A percentile compares a stretch with the other conserved stretches of the same genome.
These are phyloP conservation scores for Leccinum uliginosum DNA, from an alignment of 768 basidiomycete genomes.

Conservation along the genomic window DNA sequence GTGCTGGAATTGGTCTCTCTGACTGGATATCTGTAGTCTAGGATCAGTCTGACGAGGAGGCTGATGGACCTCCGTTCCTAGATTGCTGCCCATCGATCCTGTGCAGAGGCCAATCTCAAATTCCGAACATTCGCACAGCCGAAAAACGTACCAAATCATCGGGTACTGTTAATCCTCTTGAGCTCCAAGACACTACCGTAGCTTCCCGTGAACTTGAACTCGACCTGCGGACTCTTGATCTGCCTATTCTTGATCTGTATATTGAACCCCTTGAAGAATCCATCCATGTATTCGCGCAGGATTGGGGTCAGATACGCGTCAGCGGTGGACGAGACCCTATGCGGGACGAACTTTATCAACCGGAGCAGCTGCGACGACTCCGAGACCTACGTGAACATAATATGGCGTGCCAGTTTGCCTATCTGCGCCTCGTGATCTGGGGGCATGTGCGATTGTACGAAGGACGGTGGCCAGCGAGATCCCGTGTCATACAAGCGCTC, in stretches of 20 bases:
- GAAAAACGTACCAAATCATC: conserved; percentile 73
- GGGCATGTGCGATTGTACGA: conserved; percentile 90
- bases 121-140: background rate
- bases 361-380: conserved; percentile 80
- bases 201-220: conserved; percentile 96
- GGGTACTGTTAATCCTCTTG: conserved; percentile 57
- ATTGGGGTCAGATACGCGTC: conserved; percentile 96
- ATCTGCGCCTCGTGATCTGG: conserved; percentile 79
- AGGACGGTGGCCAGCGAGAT: conserved; percentile 81
- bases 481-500: conserved; percentile 72
- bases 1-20: too few relatives aligned
- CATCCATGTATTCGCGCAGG: conserved; percentile 76
- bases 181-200: conserved; percentile 84
- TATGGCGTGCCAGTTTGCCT: conserved; percentile 65
- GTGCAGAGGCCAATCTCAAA: background rate
- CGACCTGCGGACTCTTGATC: conserved; percentile 64
- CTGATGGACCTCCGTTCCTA: too few relatives aligned
- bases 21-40: too few relatives aligned
- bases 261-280: conserved; percentile 89
- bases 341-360: conserved; percentile 94
- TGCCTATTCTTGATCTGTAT: conserved; percentile 58
- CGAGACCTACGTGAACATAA: conserved; percentile 91
- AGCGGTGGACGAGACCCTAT: conserved; percentile 87
- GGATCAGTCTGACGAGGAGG: too few relatives aligned
- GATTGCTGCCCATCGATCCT: conserved; percentile 86